Base-by-base conservation (phyloP, 179 eudicot genomes). In the Drosera spatulata region DNA sequence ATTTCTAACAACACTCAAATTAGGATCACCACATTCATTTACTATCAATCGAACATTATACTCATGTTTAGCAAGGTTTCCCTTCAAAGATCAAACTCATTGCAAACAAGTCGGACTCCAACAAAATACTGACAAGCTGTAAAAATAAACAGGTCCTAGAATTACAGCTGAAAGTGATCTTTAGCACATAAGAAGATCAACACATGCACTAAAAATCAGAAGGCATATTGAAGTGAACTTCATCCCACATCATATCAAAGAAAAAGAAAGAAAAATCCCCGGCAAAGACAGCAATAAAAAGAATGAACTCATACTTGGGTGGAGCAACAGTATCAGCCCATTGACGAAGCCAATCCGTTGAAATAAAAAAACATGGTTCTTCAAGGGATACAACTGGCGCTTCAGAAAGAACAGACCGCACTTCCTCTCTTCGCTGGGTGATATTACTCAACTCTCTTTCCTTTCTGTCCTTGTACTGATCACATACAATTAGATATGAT, bases 311-410 rank as follows among this genome's bases (percentile, higher is more conserved):
- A 41, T 52, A 77, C 99, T 80, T 82, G 90, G 67, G 37, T 22
- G 82, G 63, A 53, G 71, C 61, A 43, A 83, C 71, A 70, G 41
- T 81, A 69, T 94, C 99, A 43, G 95, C 87, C 99, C 99, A 94
- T 44, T 80, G 90, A 46, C 97, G 95, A 77, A 94, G 88, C 99
- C 99, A 94, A 11, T 94, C 99, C 40, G 78, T 67, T 22, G 97
- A 85, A 58, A 94, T 70, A 97, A 96, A 94, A 71, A 79, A 90
- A 73, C 72, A 83, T 40, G 85, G 79, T 57, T 81, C 85, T 70
- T 73, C 88, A 51, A 71, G 75, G 50, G 88, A 85, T 62, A 66
- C 74, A 55, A 80, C 89, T 61, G 95, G 85, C 50, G 99, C 99
- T 76, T 77, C 85, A 56, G 87, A 75, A 67, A 94, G 90, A 77